phyloP scores from a whole-genome alignment of 2,329 filamentous ascomycete species.

The Apiospora sp. region DNA sequence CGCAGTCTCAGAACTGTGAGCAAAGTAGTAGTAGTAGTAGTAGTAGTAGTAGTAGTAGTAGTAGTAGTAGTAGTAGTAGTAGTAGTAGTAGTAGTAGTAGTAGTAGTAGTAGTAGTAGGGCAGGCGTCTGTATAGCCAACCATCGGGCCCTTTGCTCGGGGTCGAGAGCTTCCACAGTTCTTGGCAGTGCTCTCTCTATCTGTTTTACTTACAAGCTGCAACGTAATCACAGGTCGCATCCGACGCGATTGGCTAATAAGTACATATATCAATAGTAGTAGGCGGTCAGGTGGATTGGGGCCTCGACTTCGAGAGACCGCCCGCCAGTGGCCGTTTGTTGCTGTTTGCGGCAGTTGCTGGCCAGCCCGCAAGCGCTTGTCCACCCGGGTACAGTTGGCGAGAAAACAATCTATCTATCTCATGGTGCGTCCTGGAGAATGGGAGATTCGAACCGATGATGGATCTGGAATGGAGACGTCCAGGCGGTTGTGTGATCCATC shows the following conservation, averaged over 20 bases:
- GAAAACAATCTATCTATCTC: neutral
- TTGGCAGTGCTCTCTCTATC: neutral
- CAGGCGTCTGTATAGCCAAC: conserved; percentile 8
- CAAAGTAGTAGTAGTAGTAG: neutral
- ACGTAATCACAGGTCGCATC: neutral
- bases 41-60: neutral
- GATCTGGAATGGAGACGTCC: neutral
- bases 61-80: no score
- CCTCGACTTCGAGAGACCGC: neutral
- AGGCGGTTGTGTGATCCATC: neutral
- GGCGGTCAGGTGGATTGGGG: neutral
- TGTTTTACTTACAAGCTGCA: neutral
- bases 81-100: neutral
- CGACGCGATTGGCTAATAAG: conserved; percentile 12
- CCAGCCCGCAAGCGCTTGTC: neutral
- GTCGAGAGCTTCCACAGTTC: neutral
- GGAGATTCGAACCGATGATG: conserved; percentile 7
- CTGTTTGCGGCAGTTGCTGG: neutral
- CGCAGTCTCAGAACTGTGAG: neutral
- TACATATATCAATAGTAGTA: neutral
- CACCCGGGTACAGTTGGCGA: neutral
- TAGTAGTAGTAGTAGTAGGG: no score
- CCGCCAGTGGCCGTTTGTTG: neutral
- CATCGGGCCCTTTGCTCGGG: neutral
- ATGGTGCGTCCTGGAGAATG: conserved; percentile 1